Base-by-base conservation (phyloP, 208 protist genomes). In the Hexamita inflata region DNA sequence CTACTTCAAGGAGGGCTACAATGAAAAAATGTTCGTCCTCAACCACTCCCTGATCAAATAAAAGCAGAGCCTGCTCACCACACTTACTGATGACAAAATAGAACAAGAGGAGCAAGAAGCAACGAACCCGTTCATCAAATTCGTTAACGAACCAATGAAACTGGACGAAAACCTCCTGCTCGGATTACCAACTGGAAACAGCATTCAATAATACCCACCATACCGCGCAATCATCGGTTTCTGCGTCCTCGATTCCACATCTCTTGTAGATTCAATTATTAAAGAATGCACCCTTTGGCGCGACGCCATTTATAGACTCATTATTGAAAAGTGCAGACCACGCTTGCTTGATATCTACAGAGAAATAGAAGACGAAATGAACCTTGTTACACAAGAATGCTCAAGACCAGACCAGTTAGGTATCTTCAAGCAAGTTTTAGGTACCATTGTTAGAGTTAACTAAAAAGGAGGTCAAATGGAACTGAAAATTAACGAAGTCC, bases 241-340 rank as follows among this genome's bases (percentile, higher is more conserved):
- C 28, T n/a, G 30, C 26, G 35, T 70, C n/a, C 15, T 70, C 11
- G 28, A 70, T 13, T 2, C 32, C n/a, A 40, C 26, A 9, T 11
- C 2, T 4, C 40, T 70, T 15, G 64, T 45, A 7, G 28, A 49
- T 15, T 45, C 32, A 2, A 70, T 70, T n/a, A 70, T 70, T 45
- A n/a, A 70, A 19, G 64, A 70, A 34, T 70, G 64, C 64, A 15
- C 11, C 11, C n/a, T 70, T 2, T 70, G 64, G 64, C 32, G 64
- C 64, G 64, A 70, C 9, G 9, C 32, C 28, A n/a, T 70, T 4
- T 45, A 19, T 4, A 4, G 64, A 4, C 4, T 45, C 32, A 15
- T 70, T 2, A 70, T 70, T n/a, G 64, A 70, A 49, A 70, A 70
- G 40, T 7, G 19, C 11, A 7, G 64, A 15, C 64, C 64, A 15